Evolutionary conservation across 2,329 filamentous ascomycete genomes (phyloP).

Genomic region (Emmonsia crescens): DNA sequence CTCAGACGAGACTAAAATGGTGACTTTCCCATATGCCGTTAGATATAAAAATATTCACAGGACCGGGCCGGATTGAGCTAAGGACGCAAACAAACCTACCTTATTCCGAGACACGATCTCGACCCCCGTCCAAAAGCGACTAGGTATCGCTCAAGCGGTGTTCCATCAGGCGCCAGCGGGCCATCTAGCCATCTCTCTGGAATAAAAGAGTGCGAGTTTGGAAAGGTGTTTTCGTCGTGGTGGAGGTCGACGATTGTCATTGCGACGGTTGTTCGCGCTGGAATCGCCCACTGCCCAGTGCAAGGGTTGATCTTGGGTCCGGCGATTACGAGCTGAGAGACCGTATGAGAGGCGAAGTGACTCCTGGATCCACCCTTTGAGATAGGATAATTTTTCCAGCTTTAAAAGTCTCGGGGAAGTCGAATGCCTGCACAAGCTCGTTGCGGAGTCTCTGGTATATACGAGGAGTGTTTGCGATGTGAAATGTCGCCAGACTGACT

Average conservation of each 20-base stretch:
- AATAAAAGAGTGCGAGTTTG: slow-evolving; percentile 16
- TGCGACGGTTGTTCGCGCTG: slow-evolving; percentile 14
- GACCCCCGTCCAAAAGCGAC: slow-evolving; percentile 29
- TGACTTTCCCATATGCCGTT: not conserved
- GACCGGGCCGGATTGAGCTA: not conserved
- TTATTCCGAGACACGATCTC: slow-evolving; percentile 36
- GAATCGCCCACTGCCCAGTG: slow-evolving; percentile 10
- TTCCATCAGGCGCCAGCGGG: slow-evolving; percentile 8
- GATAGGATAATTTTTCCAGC: slow-evolving; percentile 5
- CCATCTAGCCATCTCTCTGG: slow-evolving; percentile 22
- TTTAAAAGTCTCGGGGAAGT: slow-evolving; percentile 1
- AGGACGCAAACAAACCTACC: slow-evolving; percentile 13
- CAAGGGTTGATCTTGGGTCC: slow-evolving; percentile 8
- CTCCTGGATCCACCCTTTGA: slow-evolving; percentile 8
- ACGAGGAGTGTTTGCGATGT: slow-evolving; percentile 17
- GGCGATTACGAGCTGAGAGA: slow-evolving; percentile 14
- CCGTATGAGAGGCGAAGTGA: slow-evolving; percentile 12
- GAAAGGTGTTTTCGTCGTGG: slow-evolving; percentile 21
- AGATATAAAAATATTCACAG: not conserved
- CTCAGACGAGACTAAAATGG: slow-evolving; percentile 10
- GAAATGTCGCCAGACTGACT: slow-evolving; percentile 17
- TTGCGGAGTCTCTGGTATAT: slow-evolving; percentile 14
- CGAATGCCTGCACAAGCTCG: slow-evolving; percentile 16
- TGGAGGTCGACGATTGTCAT: slow-evolving; percentile 16
- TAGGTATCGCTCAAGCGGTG: slow-evolving; percentile 19